Base-by-base conservation (phyloP, 345 rosid species). In the Citrus mangshanensis region DNA sequence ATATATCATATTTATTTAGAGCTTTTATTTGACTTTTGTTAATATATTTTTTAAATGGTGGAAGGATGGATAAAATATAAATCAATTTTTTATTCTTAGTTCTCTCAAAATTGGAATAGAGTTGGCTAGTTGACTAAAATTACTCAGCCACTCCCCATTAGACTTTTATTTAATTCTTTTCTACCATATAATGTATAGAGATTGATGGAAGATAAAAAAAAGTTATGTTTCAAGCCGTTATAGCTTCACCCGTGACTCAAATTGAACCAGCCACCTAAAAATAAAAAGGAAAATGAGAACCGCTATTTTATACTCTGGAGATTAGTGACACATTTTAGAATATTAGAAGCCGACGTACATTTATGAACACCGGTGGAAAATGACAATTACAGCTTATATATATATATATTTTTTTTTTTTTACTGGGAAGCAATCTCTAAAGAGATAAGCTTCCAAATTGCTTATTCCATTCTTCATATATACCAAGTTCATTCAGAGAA, bases 401-500 rank as follows among this genome's bases (percentile, higher is more conserved):
- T 65, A 19, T 54, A 35, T 35, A 5, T 32, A 30, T 28, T 28
- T 28, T 28, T 30, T 30, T 30, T 30, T 60, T n/a, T 30, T 62
- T 21, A 14, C 65, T 7, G n/a, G n/a, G 34, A 32, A 61, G n/a
- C 35, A 70, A 76, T 80, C 37, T 49, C 81, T 87, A 96, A 9
- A 89, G 89, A 54, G 94, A 83, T 73, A 94, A 81, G 89, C 97
- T 93, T 78, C 97, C 98, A 70, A 96, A 91, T 89, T 96, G 97
- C 78, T 86, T 90, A 92, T 96, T 96, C 98, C 98, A 93, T 24
- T 84, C 91, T 12, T 91, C 97, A 68, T 89, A 94, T 37, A 83
- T 78, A 40, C 94, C 93, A 16, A 94, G 88, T 86, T 96, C 99
- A 40, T 84, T 88, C 79, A 58, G 65, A 68, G 99, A 94, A 81